Base-by-base conservation (phyloP, 2,329 filamentous ascomycete genomes). In the Westerdykella ornata region DNA sequence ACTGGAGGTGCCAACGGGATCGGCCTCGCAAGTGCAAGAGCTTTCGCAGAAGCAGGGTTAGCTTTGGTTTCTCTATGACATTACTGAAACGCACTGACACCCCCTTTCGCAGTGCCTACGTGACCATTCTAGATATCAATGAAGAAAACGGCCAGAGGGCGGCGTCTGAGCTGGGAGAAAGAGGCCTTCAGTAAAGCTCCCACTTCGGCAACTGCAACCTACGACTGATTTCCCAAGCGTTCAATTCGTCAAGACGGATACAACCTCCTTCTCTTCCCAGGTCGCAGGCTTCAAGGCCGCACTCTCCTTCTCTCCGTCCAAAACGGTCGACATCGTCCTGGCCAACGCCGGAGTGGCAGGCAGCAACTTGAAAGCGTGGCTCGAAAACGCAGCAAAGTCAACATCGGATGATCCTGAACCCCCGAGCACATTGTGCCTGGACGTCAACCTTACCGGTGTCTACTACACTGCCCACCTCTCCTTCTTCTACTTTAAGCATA, bases 381-480 rank as follows among this genome's bases (percentile, higher is more conserved):
- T 46, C 28, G 18, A 38, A 19, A 18, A 32, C 11, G 29, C 29
- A 13, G 14, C 39, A 33, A 11, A n/a, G 32, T 22, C 43, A 37
- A 19, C 28, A 11, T 14, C 29, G 14, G 28, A 29, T 18, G 32
- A 59, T 7, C 29, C 51, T 6, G 41, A 55, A 30, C 60, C 64
- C 2, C 57, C 67, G 18, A 45, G 51, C 42, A 44, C 45, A 4
- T 14, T 14, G n/a, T 17, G n/a, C 11, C 18, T 64, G 15, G 53
- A 63, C 30, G 49, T 59, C 4, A 60, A 59, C 35, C 38, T 61
- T 5, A 52, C 41, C 3, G 62, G 53, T 4, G 42, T 52, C 5
- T 60, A 52, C 41, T 56, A 57, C 41, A 53, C 52, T 8, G 43
- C 53, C 11, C 48, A 57, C 29, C 54, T 65, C 9, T 58, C 62